A percentile compares a stretch with the other conserved stretches of the same genome.
Conservation (phyloP, 768 basidiomycete genomes). For the Cystoderma amianthinum region DNA sequence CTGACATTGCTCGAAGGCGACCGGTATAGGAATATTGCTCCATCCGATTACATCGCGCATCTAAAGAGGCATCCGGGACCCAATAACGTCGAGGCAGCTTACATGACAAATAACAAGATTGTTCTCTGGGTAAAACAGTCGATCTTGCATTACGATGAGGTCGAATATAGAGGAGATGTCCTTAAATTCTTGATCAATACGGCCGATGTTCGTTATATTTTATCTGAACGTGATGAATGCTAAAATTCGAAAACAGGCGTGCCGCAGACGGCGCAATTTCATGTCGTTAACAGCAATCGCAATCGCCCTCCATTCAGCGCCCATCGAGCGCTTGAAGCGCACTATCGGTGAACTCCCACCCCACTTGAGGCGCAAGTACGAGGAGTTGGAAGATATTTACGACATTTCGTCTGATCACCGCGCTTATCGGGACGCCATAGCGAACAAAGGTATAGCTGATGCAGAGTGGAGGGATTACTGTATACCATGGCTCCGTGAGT, state of each 20-base stretch:
- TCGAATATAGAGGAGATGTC: constrained; percentile 26
- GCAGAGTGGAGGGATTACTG: constrained; percentile 16
- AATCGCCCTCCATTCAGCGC: constrained; percentile 31
- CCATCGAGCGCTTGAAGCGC: constrained; percentile 25
- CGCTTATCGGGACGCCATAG: constrained; percentile 27
- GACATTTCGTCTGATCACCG: constrained; percentile 25
- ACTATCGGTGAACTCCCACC: constrained; percentile 23
- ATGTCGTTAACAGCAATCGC: constrained; percentile 35
- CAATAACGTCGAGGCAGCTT: constrained; percentile 26
- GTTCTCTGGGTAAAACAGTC: constrained; percentile 32
- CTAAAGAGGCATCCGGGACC: constrained; percentile 18
- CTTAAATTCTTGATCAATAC: constrained; percentile 38
- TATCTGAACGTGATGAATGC: neutral
- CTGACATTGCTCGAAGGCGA: constrained; percentile 38
- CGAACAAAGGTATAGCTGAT: constrained; percentile 10
- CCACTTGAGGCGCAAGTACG: constrained; percentile 18
- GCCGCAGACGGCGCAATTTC: constrained; percentile 34
- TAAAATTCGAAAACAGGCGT: constrained; percentile 25
- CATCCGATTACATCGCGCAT: constrained; percentile 36
- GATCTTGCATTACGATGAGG: constrained; percentile 27
- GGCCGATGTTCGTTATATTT: constrained; percentile 24
- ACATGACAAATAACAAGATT: constrained; percentile 29
- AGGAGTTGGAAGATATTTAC: constrained; percentile 24
- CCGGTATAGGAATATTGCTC: constrained; percentile 25
- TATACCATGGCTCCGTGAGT: constrained; percentile 35